Percentiles rank a stretch among this genome's conserved stretches.
phyloP scores from a whole-genome alignment of 192 early-diverging fungal genomes.

The Gamsiella multidivaricata region DNA sequence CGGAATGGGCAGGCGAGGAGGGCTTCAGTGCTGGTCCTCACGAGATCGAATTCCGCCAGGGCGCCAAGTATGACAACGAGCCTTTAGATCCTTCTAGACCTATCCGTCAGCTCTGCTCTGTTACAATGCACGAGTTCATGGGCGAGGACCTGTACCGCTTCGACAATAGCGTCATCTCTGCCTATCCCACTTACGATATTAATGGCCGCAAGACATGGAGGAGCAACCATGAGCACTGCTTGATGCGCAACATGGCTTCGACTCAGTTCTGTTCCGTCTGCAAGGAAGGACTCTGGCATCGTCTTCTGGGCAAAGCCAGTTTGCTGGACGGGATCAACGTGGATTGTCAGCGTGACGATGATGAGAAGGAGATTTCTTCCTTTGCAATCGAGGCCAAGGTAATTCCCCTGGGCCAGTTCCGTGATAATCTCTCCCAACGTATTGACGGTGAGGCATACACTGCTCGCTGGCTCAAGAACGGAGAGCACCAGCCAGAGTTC shows the following conservation, averaged over 20 bases:
- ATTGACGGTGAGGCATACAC: constrained; percentile 48
- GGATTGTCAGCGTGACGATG: constrained; percentile 28
- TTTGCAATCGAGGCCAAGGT: constrained; percentile 35
- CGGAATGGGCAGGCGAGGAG: constrained; percentile 53
- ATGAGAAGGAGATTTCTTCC: background rate
- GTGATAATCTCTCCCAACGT: constrained; percentile 45
- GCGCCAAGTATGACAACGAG: constrained; percentile 49
- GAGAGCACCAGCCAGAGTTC: constrained; percentile 27
- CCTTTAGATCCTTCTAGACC: constrained; percentile 51
- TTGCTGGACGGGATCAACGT: constrained; percentile 62
- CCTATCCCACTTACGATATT: constrained; percentile 63
- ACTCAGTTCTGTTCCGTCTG: constrained; percentile 65
- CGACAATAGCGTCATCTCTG: constrained; percentile 57
- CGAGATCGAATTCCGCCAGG: constrained; percentile 59
- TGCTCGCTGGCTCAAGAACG: constrained; percentile 54
- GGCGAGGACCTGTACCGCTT: constrained; percentile 56
- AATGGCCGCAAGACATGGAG: constrained; percentile 60
- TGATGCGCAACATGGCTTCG: constrained; percentile 71
- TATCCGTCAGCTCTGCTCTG: constrained; percentile 70
- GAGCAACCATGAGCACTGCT: constrained; percentile 66
- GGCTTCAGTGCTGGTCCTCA: constrained; percentile 60
- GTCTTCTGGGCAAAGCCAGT: constrained; percentile 58
- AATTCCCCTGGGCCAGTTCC: constrained; percentile 65
- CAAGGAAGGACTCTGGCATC: constrained; percentile 67
- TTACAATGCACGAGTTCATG: constrained; percentile 66